phyloP scores from a whole-genome alignment of 2,329 filamentous ascomycete genomes.

The Scopulariopsis brevicaulis region DNA sequence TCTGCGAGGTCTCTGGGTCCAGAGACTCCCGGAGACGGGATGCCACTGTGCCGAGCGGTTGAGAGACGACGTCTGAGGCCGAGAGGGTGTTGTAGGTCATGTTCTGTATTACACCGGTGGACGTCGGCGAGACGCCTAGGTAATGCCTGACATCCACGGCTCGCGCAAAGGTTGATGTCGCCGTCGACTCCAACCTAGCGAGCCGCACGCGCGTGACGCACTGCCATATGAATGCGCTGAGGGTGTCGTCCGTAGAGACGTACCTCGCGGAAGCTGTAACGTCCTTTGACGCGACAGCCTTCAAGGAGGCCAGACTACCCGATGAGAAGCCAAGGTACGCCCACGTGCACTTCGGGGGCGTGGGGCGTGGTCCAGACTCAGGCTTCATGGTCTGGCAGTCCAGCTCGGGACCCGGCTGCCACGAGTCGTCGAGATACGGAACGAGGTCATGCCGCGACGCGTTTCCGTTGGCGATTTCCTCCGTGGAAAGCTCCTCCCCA shows the following conservation, averaged over 20 bases:
- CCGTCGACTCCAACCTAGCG: conserved; percentile 14
- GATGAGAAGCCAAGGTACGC: conserved; percentile 30
- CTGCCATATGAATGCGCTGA: conserved; percentile 40
- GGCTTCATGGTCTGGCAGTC: conserved; percentile 17
- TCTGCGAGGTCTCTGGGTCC: conserved; percentile 19
- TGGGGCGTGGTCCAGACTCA: background rate
- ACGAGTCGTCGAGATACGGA: conserved; percentile 18
- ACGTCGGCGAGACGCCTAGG: conserved; percentile 27
- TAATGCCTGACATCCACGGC: conserved; percentile 34
- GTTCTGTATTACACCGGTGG: conserved; percentile 35
- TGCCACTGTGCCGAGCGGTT: conserved; percentile 21
- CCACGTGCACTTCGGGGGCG: conserved; percentile 23
- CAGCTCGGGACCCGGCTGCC: conserved; percentile 21
- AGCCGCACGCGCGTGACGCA: conserved; percentile 26
- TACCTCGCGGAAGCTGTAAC: conserved; percentile 15
- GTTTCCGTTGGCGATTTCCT: conserved; percentile 32
- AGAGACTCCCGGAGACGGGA: conserved; percentile 25
- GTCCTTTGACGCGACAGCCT: conserved; percentile 19
- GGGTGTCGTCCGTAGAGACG: conserved; percentile 41
- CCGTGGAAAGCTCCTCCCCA: conserved; percentile 27
- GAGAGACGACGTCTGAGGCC: conserved; percentile 15
- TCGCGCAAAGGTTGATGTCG: conserved; percentile 25
- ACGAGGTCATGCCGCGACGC: conserved; percentile 22
- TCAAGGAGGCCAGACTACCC: conserved; percentile 24
- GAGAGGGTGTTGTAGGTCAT: conserved; percentile 26